phyloP scores from a whole-genome alignment of 345 rosid genomes.

The Brassica nigra region DNA sequence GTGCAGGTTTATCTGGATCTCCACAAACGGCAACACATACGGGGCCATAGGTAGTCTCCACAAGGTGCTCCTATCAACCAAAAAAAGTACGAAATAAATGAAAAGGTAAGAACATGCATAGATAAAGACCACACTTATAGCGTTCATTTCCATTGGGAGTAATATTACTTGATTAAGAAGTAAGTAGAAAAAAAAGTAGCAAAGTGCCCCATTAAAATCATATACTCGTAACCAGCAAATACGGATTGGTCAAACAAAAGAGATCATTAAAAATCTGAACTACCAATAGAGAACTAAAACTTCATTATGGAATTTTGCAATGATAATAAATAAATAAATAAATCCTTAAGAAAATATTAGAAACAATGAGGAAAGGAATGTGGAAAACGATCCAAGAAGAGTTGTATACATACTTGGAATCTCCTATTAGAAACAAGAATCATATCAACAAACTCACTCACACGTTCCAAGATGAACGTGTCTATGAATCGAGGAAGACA shows the following conservation, averaged over 20 bases:
- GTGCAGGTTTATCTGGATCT: slow-evolving; percentile 95
- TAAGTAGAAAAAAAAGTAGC: slow-evolving; percentile 4
- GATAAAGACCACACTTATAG: slow-evolving; percentile 29
- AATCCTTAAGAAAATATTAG: background rate
- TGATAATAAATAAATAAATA: background rate
- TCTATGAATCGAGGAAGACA: background rate
- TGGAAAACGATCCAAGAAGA: background rate
- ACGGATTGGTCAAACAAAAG: slow-evolving; percentile 10
- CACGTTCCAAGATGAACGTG: slow-evolving; percentile 7
- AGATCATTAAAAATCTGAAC: background rate
- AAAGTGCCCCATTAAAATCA: slow-evolving; percentile 17
- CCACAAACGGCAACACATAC: slow-evolving; percentile 87
- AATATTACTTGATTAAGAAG: slow-evolving; percentile 11
- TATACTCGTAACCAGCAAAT: background rate
- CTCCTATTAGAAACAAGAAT: background rate
- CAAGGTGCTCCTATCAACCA: slow-evolving; percentile 63
- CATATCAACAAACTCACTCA: background rate
- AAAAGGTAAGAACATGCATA: slow-evolving; percentile 24
- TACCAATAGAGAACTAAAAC: background rate
- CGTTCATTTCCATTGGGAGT: slow-evolving; percentile 4
- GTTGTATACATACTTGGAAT: background rate
- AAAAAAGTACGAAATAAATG: slow-evolving; percentile 21
- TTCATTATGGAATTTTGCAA: background rate
- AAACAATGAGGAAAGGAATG: background rate
- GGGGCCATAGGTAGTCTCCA: slow-evolving; percentile 64